These are phyloP conservation scores for Nemania sp. DNA, from an alignment of 2,329 filamentous ascomycete species.

Conservation along the genomic window DNA sequence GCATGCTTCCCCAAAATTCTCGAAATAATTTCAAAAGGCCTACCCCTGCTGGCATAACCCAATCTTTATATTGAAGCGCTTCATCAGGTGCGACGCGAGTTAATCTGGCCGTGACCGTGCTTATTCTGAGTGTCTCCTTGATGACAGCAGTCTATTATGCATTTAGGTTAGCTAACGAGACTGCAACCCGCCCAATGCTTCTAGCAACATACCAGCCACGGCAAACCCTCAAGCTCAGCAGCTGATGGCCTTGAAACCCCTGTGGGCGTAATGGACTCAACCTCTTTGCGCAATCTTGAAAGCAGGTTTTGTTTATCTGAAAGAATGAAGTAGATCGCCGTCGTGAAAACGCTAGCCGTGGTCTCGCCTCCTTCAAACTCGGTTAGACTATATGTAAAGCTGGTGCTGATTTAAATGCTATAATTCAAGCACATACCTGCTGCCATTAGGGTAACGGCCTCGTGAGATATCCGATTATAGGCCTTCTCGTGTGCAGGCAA, in stretches of 20 bases:
- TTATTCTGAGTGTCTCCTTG: conserved; percentile 37
- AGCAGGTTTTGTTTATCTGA: conserved; percentile 27
- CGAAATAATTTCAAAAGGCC: neutral
- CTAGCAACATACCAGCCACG: conserved; percentile 34
- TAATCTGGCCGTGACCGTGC: conserved; percentile 29
- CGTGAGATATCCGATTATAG: conserved; percentile 38
- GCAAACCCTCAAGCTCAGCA: conserved; percentile 35
- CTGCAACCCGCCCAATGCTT: neutral
- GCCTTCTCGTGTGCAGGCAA: conserved; percentile 34
- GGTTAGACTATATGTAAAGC: no score
- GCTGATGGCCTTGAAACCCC: conserved; percentile 29
- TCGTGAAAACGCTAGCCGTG: conserved; percentile 20
- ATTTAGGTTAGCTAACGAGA: neutral
- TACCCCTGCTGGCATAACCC: conserved; percentile 41
- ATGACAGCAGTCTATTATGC: conserved; percentile 34
- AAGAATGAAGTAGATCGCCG: conserved; percentile 35
- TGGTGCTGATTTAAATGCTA: no score
- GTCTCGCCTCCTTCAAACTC: conserved; percentile 40
- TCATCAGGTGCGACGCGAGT: conserved; percentile 37
- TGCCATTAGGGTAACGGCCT: conserved; percentile 37
- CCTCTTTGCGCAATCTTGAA: conserved; percentile 27
- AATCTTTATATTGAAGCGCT: conserved; percentile 33
- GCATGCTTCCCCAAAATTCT: neutral
- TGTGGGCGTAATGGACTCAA: conserved; percentile 22
- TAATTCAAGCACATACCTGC: no score